Evolutionary conservation across 2,329 filamentous ascomycete species (phyloP).

Genomic region (Xylogone sp.): DNA sequence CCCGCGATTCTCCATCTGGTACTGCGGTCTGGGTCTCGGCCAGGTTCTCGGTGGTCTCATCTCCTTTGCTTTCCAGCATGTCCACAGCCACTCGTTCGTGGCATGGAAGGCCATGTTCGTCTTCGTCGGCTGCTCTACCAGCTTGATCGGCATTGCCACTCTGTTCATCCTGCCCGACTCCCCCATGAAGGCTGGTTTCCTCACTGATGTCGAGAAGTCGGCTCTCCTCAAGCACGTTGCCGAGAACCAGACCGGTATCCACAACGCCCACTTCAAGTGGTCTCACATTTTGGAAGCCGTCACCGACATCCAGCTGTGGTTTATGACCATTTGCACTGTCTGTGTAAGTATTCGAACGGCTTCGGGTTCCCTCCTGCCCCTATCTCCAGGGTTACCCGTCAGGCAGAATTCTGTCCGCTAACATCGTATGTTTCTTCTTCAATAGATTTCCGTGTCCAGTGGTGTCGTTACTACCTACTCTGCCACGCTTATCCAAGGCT

Average conservation of each 20-base stretch:
- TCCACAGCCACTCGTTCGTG: slow-evolving; percentile 31
- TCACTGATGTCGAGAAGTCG: slow-evolving; percentile 35
- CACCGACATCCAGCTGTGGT: slow-evolving; percentile 47
- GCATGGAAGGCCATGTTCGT: slow-evolving; percentile 50
- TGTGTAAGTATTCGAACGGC: slow-evolving; percentile 38
- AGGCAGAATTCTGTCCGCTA: no score
- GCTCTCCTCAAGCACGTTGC: slow-evolving; percentile 47
- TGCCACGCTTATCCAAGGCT: slow-evolving; percentile 45
- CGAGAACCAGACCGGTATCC: slow-evolving; percentile 52
- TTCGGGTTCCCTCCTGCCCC: no score
- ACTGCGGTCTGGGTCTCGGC: slow-evolving; percentile 54
- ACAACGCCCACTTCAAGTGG: slow-evolving; percentile 43
- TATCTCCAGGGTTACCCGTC: no score
- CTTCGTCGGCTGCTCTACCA: slow-evolving; percentile 42
- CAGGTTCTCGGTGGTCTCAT: slow-evolving; percentile 46
- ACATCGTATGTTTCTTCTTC: background rate
- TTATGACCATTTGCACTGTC: slow-evolving; percentile 44
- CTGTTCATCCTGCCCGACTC: slow-evolving; percentile 44
- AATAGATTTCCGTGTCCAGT: slow-evolving; percentile 44
- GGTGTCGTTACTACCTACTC: slow-evolving; percentile 54
- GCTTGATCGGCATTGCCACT: slow-evolving; percentile 36
- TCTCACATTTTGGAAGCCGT: slow-evolving; percentile 46
- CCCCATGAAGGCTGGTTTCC: slow-evolving; percentile 39
- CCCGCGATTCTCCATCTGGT: slow-evolving; percentile 58
- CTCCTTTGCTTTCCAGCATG: slow-evolving; percentile 51